phyloP scores from a whole-genome alignment of 208 protist species.

The Dictyostelium gargantuum region DNA sequence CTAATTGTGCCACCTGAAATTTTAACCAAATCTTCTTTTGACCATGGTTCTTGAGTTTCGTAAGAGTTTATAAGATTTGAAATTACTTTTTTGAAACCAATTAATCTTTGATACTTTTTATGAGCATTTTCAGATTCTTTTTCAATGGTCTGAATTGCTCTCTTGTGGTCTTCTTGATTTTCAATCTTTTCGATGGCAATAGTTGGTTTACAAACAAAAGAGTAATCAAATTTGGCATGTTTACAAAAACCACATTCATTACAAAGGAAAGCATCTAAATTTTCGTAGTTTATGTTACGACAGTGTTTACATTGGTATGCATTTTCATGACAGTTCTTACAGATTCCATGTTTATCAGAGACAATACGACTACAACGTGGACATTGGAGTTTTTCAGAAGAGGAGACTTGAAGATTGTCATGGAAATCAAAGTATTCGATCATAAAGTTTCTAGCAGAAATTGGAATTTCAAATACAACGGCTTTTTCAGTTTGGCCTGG shows the following conservation, averaged over 20 bases:
- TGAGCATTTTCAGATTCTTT: slow-evolving; percentile 79
- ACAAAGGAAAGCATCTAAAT: slow-evolving; percentile 91
- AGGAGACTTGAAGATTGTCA: slow-evolving; percentile 59
- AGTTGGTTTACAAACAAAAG: slow-evolving; percentile 66
- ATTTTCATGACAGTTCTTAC: slow-evolving; percentile 91
- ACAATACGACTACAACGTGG: slow-evolving; percentile 82
- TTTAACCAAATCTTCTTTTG: slow-evolving; percentile 24
- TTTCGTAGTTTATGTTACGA: slow-evolving; percentile 93
- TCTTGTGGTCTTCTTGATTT: slow-evolving; percentile 75
- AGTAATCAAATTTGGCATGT: slow-evolving; percentile 87
- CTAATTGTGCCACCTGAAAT: neutral
- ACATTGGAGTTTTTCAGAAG: slow-evolving; percentile 81
- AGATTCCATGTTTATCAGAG: slow-evolving; percentile 89
- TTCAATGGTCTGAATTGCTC: slow-evolving; percentile 74
- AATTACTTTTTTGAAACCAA: slow-evolving; percentile 42
- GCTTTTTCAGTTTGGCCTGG: slow-evolving; percentile 70
- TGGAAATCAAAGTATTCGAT: slow-evolving; percentile 88
- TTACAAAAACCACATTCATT: slow-evolving; percentile 91
- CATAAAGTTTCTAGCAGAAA: slow-evolving; percentile 86
- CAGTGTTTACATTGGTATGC: slow-evolving; percentile 92
- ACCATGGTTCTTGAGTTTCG: slow-evolving; percentile 53
- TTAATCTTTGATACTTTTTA: slow-evolving; percentile 60
- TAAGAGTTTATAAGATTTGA: neutral
- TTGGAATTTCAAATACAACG: slow-evolving; percentile 81
- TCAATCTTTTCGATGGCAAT: slow-evolving; percentile 75